Conservation (phyloP, 192 early-diverging fungal species). For the Backusella westeae region DNA sequence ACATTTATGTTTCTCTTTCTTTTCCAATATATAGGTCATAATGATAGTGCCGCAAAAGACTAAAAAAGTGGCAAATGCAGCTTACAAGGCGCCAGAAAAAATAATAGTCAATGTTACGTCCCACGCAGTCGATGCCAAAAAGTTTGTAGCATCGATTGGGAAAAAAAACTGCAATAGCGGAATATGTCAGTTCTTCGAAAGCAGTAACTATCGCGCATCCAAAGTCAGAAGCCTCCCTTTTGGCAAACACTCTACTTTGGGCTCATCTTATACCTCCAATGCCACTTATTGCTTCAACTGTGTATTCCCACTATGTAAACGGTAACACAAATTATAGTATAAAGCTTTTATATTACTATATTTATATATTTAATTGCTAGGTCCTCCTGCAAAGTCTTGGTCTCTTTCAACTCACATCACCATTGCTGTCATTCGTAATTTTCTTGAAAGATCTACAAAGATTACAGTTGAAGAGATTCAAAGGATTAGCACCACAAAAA, state of each 20-base stretch:
- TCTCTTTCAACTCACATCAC: constrained; percentile 30
- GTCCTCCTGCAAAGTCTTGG: constrained; percentile 49
- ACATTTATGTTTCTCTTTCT: neutral
- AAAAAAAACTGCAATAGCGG: neutral
- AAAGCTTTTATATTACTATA: neutral
- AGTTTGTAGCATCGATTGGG: neutral
- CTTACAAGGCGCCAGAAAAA: neutral
- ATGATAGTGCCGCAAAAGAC: neutral
- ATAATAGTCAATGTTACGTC: neutral
- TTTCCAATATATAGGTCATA: neutral
- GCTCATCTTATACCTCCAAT: constrained; percentile 8
- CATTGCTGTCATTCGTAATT: constrained; percentile 32
- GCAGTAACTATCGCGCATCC: neutral
- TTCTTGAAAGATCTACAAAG: constrained; percentile 18
- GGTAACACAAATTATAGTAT: constrained; percentile 5
- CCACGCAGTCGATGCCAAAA: neutral
- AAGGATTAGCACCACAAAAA: constrained; percentile 22
- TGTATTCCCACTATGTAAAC: constrained; percentile 14
- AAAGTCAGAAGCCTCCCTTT: neutral
- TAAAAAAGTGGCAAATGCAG: neutral
- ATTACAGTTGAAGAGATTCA: constrained; percentile 42
- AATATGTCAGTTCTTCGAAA: neutral
- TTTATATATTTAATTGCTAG: constrained; percentile 10
- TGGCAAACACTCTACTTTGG: constrained; percentile 13
- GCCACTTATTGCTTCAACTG: constrained; percentile 15